phyloP scores from a whole-genome alignment of 1,284 basidiomycete genomes.

The Ganoderma sp. region DNA sequence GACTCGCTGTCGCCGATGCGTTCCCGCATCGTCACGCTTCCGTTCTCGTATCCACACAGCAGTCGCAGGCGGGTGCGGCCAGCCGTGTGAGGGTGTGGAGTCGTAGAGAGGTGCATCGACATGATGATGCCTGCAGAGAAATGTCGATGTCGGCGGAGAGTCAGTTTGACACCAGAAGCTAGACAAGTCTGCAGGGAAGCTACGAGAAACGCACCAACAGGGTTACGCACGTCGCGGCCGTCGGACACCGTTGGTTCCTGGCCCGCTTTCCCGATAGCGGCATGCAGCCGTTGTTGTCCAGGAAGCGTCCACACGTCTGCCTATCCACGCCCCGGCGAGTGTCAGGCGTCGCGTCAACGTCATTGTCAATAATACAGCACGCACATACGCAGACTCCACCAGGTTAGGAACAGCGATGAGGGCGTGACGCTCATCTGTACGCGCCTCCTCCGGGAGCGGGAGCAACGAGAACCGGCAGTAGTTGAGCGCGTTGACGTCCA shows the following conservation, averaged over 20 bases:
- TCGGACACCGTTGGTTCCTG: constrained; percentile 45
- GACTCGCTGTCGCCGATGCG: constrained; percentile 49
- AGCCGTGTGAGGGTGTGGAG: constrained; percentile 41
- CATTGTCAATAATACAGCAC: constrained; percentile 32
- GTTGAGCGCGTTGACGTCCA: constrained; percentile 90
- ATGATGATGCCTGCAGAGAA: constrained; percentile 76
- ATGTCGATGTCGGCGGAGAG: no score
- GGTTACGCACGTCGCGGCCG: constrained; percentile 46
- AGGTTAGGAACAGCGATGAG: constrained; percentile 85
- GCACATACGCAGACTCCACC: constrained; percentile 82
- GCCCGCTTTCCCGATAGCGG: constrained; percentile 70
- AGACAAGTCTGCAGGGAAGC: background rate
- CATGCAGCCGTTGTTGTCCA: constrained; percentile 68
- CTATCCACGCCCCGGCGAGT: constrained; percentile 43
- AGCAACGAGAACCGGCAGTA: constrained; percentile 82
- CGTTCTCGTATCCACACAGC: constrained; percentile 82
- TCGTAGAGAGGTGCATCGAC: constrained; percentile 73
- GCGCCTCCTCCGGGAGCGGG: constrained; percentile 28
- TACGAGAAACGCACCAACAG: constrained; percentile 39
- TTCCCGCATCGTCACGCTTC: constrained; percentile 69
- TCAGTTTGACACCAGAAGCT: no score
- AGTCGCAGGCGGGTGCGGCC: constrained; percentile 54
- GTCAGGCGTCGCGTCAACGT: background rate
- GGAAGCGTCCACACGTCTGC: constrained; percentile 83
- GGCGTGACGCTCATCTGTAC: constrained; percentile 42